Evolutionary conservation across 2,329 filamentous ascomycete species (phyloP), one percentile per base, ranked within the genome.

Genomic region (Cladophialophora exuberans): DNA sequence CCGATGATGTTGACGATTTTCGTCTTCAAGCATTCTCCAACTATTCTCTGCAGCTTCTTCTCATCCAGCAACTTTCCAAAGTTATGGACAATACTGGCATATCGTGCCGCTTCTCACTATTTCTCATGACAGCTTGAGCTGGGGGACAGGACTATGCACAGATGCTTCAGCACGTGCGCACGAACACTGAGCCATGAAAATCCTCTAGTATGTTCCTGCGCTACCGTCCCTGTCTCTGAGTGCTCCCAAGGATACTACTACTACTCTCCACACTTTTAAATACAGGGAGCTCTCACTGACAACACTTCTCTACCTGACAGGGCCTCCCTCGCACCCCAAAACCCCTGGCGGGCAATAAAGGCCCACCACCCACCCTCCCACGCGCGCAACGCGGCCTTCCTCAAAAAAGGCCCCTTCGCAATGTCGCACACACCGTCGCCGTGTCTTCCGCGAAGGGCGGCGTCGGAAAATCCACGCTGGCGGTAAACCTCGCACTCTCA

Each of bases 361-460:
- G 39, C 20, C 48, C 78, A 43, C 82, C 83, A 45, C 83, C 84
- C 9, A 77, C 81, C 52, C 82, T 92, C 56, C 87, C 86, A 26
- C 85, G 88, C 33, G 85, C 89, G 78, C 88, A 90, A 73, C 84
- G 89, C 49, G 89, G 90, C 20, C 80, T 96, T 9, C 93, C 94
- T 0, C 83, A 90, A 64, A 86, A 88, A 66, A 83, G 90, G 62
- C 85, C 83, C 64, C 96, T 99, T 64, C 82, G 83, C 22, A 85
- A 92, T 69, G 93, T 99, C 20, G 83, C 85, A 62, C 96, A 96
- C 70, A 85, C 97, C n/a, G 84, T 99, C 56, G 91, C 92, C n/a
- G 90, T 99, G 11, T 96, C 91, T 3, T 97, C 92, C 1, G 94
- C 94, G 11, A 99, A 99, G 69, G 94, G 94, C 2, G 94, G 94